phyloP scores from a whole-genome alignment of 768 basidiomycete species.

The Tulasnella sp. region DNA sequence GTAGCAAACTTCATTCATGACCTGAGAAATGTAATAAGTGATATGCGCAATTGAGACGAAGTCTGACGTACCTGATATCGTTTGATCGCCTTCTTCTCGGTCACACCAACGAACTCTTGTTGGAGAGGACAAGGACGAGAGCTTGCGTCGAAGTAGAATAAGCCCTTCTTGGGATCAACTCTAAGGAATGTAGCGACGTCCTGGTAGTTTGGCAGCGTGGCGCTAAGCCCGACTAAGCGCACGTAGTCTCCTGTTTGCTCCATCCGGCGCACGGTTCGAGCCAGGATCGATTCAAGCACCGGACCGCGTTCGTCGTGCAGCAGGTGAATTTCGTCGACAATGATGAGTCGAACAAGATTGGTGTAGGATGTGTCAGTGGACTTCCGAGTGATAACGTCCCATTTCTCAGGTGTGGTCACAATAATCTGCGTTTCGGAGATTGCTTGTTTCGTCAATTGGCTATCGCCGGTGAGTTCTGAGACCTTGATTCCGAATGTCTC shows the following conservation, averaged over 20 bases:
- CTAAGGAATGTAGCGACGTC: slow-evolving; percentile 96
- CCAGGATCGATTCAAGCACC: slow-evolving; percentile 81
- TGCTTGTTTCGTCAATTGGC: slow-evolving; percentile 96
- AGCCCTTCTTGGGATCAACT: slow-evolving; percentile 78
- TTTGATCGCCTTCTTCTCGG: slow-evolving; percentile 99
- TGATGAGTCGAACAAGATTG: slow-evolving; percentile 89
- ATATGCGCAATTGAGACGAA: not conserved
- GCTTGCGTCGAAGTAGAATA: slow-evolving; percentile 94
- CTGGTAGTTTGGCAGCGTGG: slow-evolving; percentile 96
- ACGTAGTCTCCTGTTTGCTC: slow-evolving; percentile 90
- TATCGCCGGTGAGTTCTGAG: slow-evolving; percentile 91
- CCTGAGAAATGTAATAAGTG: slow-evolving; percentile 21
- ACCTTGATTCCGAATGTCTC: slow-evolving; percentile 63
- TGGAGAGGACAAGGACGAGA: slow-evolving; percentile 91
- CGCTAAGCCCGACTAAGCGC: slow-evolving; percentile 87
- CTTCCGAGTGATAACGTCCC: slow-evolving; percentile 99
- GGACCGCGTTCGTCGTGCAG: slow-evolving; percentile 97
- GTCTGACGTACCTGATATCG: slow-evolving; percentile 50
- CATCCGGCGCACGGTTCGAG: slow-evolving; percentile 84
- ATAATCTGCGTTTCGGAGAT: slow-evolving; percentile 96
- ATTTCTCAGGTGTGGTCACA: slow-evolving; percentile 97
- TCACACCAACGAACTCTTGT: slow-evolving; percentile 94
- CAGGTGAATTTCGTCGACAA: slow-evolving; percentile 96
- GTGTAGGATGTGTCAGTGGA: slow-evolving; percentile 94
- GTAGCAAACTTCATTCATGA: slow-evolving; percentile 98